These are phyloP conservation scores for Lasiosphaeriaceae sp. DNA, from an alignment of 495 filamentous ascomycete genomes.

Conservation along the genomic window DNA sequence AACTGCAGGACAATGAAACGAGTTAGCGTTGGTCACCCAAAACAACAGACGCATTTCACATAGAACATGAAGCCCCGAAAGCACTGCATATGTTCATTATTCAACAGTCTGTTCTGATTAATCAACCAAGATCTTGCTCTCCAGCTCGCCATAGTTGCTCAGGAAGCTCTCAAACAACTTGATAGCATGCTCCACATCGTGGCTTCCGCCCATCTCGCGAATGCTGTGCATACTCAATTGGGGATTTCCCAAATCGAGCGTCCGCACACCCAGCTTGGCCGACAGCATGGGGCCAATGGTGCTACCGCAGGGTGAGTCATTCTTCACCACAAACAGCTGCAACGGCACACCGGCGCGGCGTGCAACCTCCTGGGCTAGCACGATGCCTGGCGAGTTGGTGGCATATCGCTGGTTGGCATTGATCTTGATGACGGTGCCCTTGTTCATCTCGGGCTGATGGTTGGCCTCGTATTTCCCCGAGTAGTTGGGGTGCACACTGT, in stretches of 20 bases:
- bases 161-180: slow-evolving; percentile 87
- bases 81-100: too few species aligned
- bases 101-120: slow-evolving; percentile 15
- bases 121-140: slow-evolving; percentile 78
- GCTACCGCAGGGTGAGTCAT: slow-evolving; percentile 89
- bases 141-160: slow-evolving; percentile 71
- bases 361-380: slow-evolving; percentile 83
- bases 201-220: slow-evolving; percentile 79
- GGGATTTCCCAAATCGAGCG: slow-evolving; percentile 91
- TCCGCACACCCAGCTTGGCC: slow-evolving; percentile 78
- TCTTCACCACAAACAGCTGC: slow-evolving; percentile 93
- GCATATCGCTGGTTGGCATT: slow-evolving; percentile 97
- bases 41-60: too few species aligned
- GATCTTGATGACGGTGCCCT: slow-evolving; percentile 92
- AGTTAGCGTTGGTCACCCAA: too few species aligned
- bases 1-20: too few species aligned
- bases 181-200: slow-evolving; percentile 85
- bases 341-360: slow-evolving; percentile 67
- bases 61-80: too few species aligned
- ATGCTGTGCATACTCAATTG: slow-evolving; percentile 98
- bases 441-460: slow-evolving; percentile 93
- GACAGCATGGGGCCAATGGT: slow-evolving; percentile 96
- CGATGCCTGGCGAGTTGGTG: slow-evolving; percentile 93
- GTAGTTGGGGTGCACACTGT: slow-evolving; percentile 94
- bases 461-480: slow-evolving; percentile 82